A percentile compares a stretch with the other conserved stretches of the same genome.
Conservation (phyloP, 2,329 filamentous ascomycete species). For the Balansia obtecta region DNA sequence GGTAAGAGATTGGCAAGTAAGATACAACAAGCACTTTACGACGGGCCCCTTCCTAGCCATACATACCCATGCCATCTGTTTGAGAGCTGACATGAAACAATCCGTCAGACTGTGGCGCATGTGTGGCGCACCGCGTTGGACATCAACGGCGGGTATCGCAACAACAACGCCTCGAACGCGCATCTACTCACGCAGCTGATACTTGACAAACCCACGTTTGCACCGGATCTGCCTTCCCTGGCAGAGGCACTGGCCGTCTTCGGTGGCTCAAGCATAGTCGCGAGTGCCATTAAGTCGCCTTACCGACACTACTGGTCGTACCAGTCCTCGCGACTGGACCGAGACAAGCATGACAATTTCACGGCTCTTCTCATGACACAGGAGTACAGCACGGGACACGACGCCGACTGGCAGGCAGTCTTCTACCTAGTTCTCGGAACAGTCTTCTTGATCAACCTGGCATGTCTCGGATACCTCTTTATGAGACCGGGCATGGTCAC, state of each 20-base stretch:
- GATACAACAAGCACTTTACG: not conserved
- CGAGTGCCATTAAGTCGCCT: constrained; percentile 44
- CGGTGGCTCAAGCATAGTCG: constrained; percentile 51
- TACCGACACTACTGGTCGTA: constrained; percentile 44
- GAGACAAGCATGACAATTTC: constrained; percentile 41
- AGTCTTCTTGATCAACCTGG: constrained; percentile 54
- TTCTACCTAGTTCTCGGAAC: constrained; percentile 56
- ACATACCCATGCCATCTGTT: too few species aligned
- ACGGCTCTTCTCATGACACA: constrained; percentile 50
- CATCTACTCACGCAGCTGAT: constrained; percentile 43
- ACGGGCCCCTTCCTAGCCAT: too few species aligned
- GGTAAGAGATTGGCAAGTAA: constrained; percentile 36
- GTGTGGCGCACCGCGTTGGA: constrained; percentile 44
- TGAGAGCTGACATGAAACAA: constrained; percentile 5
- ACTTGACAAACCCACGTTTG: constrained; percentile 28
- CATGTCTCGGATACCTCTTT: constrained; percentile 50
- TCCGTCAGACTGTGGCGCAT: constrained; percentile 29
- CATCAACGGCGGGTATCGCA: constrained; percentile 40
- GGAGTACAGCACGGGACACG: constrained; percentile 58
- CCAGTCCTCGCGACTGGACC: constrained; percentile 23
- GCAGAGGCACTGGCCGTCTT: constrained; percentile 63
- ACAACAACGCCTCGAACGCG: constrained; percentile 45
- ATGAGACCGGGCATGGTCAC: constrained; percentile 50
- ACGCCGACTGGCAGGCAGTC: constrained; percentile 44
- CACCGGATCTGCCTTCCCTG: constrained; percentile 48